phyloP scores from a whole-genome alignment of 1,139 yeast species.

The Taphrina populina region DNA sequence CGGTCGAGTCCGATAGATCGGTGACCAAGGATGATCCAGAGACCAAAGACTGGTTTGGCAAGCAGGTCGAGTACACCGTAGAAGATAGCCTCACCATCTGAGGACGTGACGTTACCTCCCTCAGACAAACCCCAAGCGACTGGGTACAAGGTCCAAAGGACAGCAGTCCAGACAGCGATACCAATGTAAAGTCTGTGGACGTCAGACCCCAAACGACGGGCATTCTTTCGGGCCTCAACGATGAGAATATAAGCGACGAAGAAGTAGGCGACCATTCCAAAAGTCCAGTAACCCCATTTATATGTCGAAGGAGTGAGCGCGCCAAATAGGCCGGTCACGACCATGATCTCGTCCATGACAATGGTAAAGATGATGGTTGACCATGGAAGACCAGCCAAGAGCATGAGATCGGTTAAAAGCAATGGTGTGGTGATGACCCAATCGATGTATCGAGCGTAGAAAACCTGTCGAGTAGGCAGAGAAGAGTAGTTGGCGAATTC shows the following conservation, averaged over 20 bases:
- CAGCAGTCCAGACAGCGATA: constrained; percentile 44
- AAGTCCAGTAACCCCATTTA: constrained; percentile 64
- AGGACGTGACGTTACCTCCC: constrained; percentile 61
- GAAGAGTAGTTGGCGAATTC: constrained; percentile 56
- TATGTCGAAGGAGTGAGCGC: constrained; percentile 50
- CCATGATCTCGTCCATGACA: constrained; percentile 45
- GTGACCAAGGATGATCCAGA: constrained; percentile 32
- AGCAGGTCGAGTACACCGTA: constrained; percentile 57
- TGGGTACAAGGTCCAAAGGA: constrained; percentile 55
- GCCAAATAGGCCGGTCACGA: constrained; percentile 43
- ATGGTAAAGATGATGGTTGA: constrained; percentile 28
- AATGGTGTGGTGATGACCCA: constrained; percentile 67
- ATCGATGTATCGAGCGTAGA: constrained; percentile 64
- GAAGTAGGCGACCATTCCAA: constrained; percentile 44
- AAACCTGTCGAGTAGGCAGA: constrained; percentile 55
- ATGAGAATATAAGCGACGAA: constrained; percentile 38
- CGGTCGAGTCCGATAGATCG: constrained; percentile 27
- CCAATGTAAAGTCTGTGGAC: constrained; percentile 38
- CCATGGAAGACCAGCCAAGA: constrained; percentile 41
- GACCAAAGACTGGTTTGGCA: constrained; percentile 34
- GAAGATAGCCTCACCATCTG: constrained; percentile 60
- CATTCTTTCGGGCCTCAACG: constrained; percentile 36
- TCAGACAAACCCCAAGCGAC: constrained; percentile 59
- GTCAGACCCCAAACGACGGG: constrained; percentile 38
- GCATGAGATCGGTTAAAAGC: constrained; percentile 49